phyloP scores from a whole-genome alignment of 169 alveolate genomes.

The Besnoitia besnoiti region DNA sequence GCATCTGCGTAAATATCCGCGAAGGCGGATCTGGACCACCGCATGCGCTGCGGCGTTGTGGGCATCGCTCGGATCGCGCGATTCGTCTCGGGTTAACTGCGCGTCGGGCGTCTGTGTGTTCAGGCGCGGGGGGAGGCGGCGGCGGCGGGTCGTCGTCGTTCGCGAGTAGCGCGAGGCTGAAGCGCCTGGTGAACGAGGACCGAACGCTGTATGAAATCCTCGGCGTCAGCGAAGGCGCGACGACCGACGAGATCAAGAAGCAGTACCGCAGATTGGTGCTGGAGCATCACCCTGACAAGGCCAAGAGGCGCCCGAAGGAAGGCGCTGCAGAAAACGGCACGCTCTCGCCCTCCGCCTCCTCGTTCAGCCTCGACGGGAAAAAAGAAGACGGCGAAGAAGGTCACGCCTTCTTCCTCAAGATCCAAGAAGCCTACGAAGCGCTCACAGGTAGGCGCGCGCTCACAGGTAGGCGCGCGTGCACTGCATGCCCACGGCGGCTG shows the following conservation, averaged over 20 bases:
- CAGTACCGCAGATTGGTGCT: slow-evolving; percentile 61
- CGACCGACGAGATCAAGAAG: slow-evolving; percentile 60
- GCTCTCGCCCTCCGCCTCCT: background rate
- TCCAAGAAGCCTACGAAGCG: slow-evolving; percentile 91
- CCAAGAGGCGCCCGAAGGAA: background rate
- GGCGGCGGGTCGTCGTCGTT: slow-evolving; percentile 36
- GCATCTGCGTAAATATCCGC: no score
- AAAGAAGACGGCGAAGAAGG: slow-evolving; percentile 6
- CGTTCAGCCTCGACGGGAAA: background rate
- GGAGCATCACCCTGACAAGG: slow-evolving; percentile 74
- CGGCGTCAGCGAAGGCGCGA: slow-evolving; percentile 57
- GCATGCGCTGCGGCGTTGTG: no score
- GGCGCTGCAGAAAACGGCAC: background rate
- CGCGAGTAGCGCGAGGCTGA: slow-evolving; percentile 26
- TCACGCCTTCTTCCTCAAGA: slow-evolving; percentile 73
- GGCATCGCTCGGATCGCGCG: no score
- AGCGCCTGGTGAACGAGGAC: slow-evolving; percentile 41
- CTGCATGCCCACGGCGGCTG: no score
- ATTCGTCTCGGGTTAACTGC: no score
- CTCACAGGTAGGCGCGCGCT: slow-evolving; percentile 70
- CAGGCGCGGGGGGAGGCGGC: slow-evolving; percentile 3
- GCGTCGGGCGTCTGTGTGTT: no score
- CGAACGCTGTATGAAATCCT: slow-evolving; percentile 59
- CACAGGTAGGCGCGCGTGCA: no score
- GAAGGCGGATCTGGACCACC: no score